Conservation (phyloP, 257 asterid species). For the Ilex aquifolium region DNA sequence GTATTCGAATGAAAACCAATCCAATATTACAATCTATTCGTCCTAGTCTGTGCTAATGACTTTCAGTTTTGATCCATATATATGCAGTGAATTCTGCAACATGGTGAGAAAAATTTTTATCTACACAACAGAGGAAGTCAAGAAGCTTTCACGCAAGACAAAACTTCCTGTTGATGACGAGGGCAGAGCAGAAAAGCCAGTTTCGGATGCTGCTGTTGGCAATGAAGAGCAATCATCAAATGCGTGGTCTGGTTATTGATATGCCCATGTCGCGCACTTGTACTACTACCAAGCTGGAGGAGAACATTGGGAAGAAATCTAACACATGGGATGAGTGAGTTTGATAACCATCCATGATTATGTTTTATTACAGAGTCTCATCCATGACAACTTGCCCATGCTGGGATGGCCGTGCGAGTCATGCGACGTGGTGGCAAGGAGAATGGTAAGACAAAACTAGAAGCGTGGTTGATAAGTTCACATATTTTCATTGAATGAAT, state of each 20-base stretch:
- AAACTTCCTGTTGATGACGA: conserved; percentile 50
- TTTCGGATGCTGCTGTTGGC: conserved; percentile 39
- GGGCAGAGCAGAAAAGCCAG: conserved; percentile 35
- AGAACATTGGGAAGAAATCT: conserved; percentile 11
- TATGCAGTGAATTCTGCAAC: conserved; percentile 77
- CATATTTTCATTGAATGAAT: conserved; percentile 14
- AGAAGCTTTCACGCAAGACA: conserved; percentile 73
- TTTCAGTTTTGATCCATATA: neutral
- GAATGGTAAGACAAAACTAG: neutral
- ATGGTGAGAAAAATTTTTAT: conserved; percentile 86
- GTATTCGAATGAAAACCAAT: neutral
- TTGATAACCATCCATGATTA: conserved; percentile 22
- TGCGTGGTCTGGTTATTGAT: conserved; percentile 41
- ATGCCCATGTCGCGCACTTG: conserved; percentile 9
- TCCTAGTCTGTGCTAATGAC: neutral
- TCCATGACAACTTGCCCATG: conserved; percentile 16
- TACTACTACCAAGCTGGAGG: conserved; percentile 13
- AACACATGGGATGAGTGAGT: conserved; percentile 19
- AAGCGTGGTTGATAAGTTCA: conserved; percentile 19
- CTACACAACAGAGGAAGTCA: conserved; percentile 80
- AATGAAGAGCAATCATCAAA: conserved; percentile 65
- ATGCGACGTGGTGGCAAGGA: conserved; percentile 12
- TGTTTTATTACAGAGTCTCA: conserved; percentile 24
- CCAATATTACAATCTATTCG: neutral
- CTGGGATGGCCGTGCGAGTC: conserved; percentile 20